Conservation (phyloP, 768 basidiomycete species). For the Daedaleopsis sinensis region DNA sequence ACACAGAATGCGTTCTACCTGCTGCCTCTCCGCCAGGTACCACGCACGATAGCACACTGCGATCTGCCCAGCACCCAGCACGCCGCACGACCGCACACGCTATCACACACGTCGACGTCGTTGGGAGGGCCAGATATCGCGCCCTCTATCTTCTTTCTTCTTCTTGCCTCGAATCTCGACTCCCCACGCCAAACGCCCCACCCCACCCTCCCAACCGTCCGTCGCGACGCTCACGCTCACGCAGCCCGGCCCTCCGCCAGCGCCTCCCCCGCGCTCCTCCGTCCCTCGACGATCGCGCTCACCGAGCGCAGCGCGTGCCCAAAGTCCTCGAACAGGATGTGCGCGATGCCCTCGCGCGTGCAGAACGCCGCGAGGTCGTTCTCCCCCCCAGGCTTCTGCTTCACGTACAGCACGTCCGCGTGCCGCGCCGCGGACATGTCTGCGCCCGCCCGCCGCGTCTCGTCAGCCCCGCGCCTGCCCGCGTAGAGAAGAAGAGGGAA, state of each 20-base stretch:
- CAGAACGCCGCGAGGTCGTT: slow-evolving; percentile 91
- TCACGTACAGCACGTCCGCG: slow-evolving; percentile 95
- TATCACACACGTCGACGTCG: no score
- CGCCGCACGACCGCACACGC: no score
- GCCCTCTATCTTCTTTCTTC: background rate
- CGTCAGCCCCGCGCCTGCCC: background rate
- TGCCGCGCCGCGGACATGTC: slow-evolving; percentile 92
- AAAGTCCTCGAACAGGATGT: slow-evolving; percentile 80
- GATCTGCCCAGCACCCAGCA: no score
- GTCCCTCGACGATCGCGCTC: slow-evolving; percentile 69
- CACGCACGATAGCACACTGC: no score
- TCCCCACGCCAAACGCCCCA: no score
- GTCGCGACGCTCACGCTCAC: slow-evolving; percentile 1
- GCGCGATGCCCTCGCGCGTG: slow-evolving; percentile 73
- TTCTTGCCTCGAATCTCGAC: no score
- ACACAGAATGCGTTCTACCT: no score
- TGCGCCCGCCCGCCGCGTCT: slow-evolving; percentile 29
- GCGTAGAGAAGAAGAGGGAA: background rate
- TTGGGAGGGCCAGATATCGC: no score
- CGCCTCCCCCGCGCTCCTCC: slow-evolving; percentile 59
- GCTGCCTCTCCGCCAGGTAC: no score
- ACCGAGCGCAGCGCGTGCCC: slow-evolving; percentile 60
- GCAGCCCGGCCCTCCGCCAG: slow-evolving; percentile 20
- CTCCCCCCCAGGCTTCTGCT: slow-evolving; percentile 72
- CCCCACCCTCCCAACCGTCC: no score